A percentile compares a stretch with the other conserved stretches of the same genome.
phyloP scores from a whole-genome alignment of 228 moss, liverwort and hornwort species.

The Sphagnum magellanicum region DNA sequence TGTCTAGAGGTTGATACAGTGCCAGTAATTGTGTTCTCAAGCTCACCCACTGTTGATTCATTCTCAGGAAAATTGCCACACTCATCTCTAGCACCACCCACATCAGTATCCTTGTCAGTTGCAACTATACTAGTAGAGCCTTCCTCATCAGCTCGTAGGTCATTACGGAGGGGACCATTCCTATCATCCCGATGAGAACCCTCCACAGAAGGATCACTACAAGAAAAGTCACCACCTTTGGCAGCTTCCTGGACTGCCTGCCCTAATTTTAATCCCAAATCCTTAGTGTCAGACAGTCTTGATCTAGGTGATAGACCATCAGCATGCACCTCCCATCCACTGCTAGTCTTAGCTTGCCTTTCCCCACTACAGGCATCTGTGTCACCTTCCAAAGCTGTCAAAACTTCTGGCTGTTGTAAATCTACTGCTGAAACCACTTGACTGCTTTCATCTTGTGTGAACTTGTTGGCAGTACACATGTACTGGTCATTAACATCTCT shows the following conservation, averaged over 20 bases:
- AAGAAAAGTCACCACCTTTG: slow-evolving; percentile 2
- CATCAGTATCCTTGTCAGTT: slow-evolving; percentile 10
- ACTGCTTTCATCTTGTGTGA: slow-evolving; percentile 10
- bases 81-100: slow-evolving; percentile 10
- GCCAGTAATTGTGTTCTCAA: slow-evolving; percentile 31
- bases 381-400: slow-evolving; percentile 9
- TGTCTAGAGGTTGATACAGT: slow-evolving; percentile 26
- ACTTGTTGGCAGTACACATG: slow-evolving; percentile 1
- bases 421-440: slow-evolving; percentile 14
- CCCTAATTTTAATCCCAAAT: too few relatives aligned
- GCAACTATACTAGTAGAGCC: slow-evolving; percentile 16
- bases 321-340: slow-evolving; percentile 3
- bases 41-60: slow-evolving; percentile 13
- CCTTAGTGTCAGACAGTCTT: not conserved
- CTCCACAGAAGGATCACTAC: slow-evolving; percentile 24
- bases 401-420: slow-evolving; percentile 12
- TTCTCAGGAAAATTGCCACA: slow-evolving; percentile 10
- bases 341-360: slow-evolving; percentile 9
- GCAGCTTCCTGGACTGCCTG: slow-evolving; percentile 1
- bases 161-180: slow-evolving; percentile 13
- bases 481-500: slow-evolving; percentile 12
- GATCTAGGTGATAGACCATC: slow-evolving; percentile 5
- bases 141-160: slow-evolving; percentile 13
- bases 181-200: slow-evolving; percentile 25
- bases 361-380: slow-evolving; percentile 10